A percentile compares a stretch with the other conserved stretches of the same genome.
Evolutionary conservation across 108 stramenopile species (phyloP).

Genomic region (Seminavis robusta): DNA sequence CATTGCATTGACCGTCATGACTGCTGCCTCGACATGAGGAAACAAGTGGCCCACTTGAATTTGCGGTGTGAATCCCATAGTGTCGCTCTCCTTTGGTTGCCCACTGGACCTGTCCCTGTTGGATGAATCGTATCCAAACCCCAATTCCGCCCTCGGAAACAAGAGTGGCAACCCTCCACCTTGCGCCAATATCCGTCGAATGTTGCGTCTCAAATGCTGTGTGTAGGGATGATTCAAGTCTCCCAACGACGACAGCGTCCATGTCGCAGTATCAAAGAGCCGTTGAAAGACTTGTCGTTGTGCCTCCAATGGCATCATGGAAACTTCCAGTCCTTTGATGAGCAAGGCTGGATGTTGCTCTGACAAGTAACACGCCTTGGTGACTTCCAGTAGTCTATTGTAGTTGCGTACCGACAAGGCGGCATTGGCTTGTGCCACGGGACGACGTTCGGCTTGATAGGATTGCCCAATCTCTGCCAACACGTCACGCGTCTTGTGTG

Average conservation of each 20-base stretch:
- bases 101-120: constrained; percentile 4
- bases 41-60: constrained; percentile 49
- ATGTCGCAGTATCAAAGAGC: constrained; percentile 53
- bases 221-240: constrained; percentile 27
- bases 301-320: constrained; percentile 42
- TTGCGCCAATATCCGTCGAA: constrained; percentile 41
- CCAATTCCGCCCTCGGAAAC: constrained; percentile 80
- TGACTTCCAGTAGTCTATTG: constrained; percentile 67
- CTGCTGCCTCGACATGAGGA: constrained; percentile 50
- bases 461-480: constrained; percentile 5
- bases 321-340: constrained; percentile 33
- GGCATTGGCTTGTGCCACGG: constrained; percentile 81
- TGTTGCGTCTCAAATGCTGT: constrained; percentile 48
- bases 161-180: constrained; percentile 81
- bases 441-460: constrained; percentile 76
- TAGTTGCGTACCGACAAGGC: constrained; percentile 88
- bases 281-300: constrained; percentile 52
- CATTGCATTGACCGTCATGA: constrained; percentile 4
- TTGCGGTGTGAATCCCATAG: constrained; percentile 33
- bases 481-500: not conserved
- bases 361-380: constrained; percentile 72
- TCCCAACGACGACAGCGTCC: constrained; percentile 48
- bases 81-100: constrained; percentile 21
- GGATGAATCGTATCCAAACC: constrained; percentile 47
- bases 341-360: constrained; percentile 63